These are phyloP conservation scores for Dictyostelium firmibasis DNA, from an alignment of 78 protist species.

Conservation along the genomic window DNA sequence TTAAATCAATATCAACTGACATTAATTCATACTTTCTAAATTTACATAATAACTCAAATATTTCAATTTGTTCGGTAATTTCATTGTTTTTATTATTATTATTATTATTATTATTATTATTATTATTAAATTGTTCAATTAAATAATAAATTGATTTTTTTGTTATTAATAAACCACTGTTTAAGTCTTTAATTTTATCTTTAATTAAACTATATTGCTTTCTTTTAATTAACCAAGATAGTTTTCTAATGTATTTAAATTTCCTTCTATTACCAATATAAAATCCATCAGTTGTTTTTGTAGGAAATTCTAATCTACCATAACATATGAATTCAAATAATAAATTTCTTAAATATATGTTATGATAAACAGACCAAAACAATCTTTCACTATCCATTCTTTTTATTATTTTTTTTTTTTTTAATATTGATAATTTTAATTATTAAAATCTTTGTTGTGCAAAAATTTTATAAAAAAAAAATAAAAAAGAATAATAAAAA, in stretches of 20 bases:
- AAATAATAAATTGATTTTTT: not conserved
- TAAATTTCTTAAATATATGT: not conserved
- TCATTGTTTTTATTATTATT: not conserved
- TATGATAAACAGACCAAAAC: not conserved
- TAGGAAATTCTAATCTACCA: not conserved
- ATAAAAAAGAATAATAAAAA: too few relatives aligned
- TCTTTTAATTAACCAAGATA: not conserved
- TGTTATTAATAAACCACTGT: not conserved
- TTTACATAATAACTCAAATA: not conserved
- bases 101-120: too few relatives aligned
- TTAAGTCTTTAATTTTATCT: not conserved
- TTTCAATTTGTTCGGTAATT: not conserved
- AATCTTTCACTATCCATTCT: not conserved
- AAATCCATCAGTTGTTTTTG: not conserved
- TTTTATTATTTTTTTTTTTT: not conserved
- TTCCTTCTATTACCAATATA: not conserved
- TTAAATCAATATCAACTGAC: not conserved
- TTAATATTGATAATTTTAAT: too few relatives aligned
- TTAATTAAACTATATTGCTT: not conserved
- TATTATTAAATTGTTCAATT: not conserved
- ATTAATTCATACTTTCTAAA: not conserved
- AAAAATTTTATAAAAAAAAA: too few relatives aligned
- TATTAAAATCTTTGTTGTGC: too few relatives aligned
- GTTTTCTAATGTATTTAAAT: not conserved
- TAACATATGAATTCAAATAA: not conserved